Conservation (phyloP, 257 asterid species). For the Solanum sitiens region DNA sequence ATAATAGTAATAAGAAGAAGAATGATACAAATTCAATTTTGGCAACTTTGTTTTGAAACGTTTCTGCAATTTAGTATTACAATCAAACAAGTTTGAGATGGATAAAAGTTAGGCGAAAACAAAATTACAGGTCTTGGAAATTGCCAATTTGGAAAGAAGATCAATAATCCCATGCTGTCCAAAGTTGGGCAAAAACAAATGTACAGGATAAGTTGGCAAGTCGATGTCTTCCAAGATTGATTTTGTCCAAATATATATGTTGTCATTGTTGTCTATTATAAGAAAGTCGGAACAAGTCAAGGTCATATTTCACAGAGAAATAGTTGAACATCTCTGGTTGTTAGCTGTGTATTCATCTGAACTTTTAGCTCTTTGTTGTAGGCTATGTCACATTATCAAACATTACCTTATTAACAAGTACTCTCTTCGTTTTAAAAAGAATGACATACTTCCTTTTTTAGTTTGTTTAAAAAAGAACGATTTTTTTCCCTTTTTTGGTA, state of each 20-base stretch:
- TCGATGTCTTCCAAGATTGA: not conserved
- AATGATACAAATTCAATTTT: too few species aligned
- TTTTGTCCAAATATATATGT: not conserved
- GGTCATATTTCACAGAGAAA: not conserved
- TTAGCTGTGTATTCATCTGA: not conserved
- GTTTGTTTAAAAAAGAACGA: too few species aligned
- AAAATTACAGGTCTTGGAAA: too few species aligned
- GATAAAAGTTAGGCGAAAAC: not conserved
- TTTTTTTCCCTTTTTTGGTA: too few species aligned
- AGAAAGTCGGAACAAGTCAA: not conserved
- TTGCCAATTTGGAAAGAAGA: too few species aligned
- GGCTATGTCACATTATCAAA: not conserved
- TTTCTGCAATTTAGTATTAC: too few species aligned
- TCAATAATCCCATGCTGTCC: too few species aligned
- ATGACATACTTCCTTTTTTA: too few species aligned
- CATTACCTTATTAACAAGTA: too few species aligned
- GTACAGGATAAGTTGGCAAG: not conserved
- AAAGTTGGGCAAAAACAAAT: not conserved
- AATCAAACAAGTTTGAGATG: too few species aligned
- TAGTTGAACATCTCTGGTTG: not conserved
- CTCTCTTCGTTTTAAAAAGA: too few species aligned
- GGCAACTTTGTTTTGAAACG: not conserved
- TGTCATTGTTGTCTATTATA: not conserved
- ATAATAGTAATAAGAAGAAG: too few species aligned
- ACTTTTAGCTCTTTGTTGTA: not conserved